These are phyloP conservation scores for Starmerella roubikii DNA, from an alignment of 805 yeast species.

Conservation along the genomic window DNA sequence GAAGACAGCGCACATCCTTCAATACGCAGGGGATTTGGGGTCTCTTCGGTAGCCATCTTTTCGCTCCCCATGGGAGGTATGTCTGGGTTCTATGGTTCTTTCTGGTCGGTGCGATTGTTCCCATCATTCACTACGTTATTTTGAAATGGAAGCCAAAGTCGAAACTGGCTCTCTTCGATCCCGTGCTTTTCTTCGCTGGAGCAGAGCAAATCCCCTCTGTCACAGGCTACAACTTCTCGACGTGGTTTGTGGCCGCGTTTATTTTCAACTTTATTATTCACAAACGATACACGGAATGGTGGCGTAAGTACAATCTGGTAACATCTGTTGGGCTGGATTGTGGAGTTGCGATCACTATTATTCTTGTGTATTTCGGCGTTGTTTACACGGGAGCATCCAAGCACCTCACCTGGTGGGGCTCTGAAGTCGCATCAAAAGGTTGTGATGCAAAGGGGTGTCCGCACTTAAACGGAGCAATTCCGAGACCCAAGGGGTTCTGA, in stretches of 20 bases:
- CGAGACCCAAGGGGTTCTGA: conserved; percentile 4
- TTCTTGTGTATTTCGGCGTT: conserved; percentile 37
- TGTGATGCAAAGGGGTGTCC: conserved; percentile 16
- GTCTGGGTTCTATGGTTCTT: conserved; percentile 47
- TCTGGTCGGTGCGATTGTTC: conserved; percentile 40
- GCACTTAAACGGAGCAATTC: conserved; percentile 4
- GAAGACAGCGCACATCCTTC: conserved; percentile 28
- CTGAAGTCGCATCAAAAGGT: conserved; percentile 24
- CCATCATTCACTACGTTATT: conserved; percentile 31
- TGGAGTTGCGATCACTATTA: conserved; percentile 52
- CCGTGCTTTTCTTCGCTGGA: conserved; percentile 53
- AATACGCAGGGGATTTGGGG: conserved; percentile 56
- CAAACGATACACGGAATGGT: conserved; percentile 47
- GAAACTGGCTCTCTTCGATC: conserved; percentile 36
- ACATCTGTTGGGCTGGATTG: conserved; percentile 58
- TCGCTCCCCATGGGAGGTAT: conserved; percentile 52
- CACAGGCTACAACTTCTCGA: conserved; percentile 51
- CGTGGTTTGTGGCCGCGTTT: conserved; percentile 41
- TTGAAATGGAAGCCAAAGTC: conserved; percentile 30
- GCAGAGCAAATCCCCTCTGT: conserved; percentile 61
- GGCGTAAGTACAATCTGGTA: conserved; percentile 33
- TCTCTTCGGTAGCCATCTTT: conserved; percentile 39
- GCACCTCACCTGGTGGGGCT: conserved; percentile 54
- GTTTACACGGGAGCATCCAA: conserved; percentile 30
- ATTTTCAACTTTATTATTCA: conserved; percentile 46